Percentiles rank a stretch among this genome's conserved stretches.
These are phyloP conservation scores for Wickerhamomyces sp. DNA, from an alignment of 1,139 yeast genomes.

Conservation along the genomic window DNA sequence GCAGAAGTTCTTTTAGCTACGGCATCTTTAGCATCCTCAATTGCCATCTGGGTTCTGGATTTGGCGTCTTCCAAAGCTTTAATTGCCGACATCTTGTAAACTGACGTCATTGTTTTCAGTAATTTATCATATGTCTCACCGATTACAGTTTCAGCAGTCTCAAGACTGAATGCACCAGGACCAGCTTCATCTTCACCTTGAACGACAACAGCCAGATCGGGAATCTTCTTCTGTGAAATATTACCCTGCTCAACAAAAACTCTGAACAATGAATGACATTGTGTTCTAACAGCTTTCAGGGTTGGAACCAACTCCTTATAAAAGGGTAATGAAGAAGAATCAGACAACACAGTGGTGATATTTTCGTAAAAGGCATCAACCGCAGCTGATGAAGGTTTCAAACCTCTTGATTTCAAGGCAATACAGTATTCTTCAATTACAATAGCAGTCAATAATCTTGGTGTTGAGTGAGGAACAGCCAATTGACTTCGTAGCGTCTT, in stretches of 20 bases:
- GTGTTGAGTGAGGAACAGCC: slow-evolving; percentile 69
- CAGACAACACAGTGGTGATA: slow-evolving; percentile 39
- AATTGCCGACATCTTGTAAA: slow-evolving; percentile 65
- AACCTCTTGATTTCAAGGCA: slow-evolving; percentile 22
- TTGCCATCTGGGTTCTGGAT: slow-evolving; percentile 58
- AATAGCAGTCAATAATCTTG: slow-evolving; percentile 66
- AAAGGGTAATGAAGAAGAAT: slow-evolving; percentile 43
- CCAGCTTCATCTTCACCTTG: slow-evolving; percentile 96
- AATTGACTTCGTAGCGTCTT: slow-evolving; percentile 39
- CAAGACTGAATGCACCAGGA: slow-evolving; percentile 83
- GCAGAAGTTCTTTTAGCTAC: slow-evolving; percentile 52
- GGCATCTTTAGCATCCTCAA: slow-evolving; percentile 62
- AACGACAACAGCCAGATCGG: slow-evolving; percentile 81
- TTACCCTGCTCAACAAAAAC: slow-evolving; percentile 75
- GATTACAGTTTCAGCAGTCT: slow-evolving; percentile 67
- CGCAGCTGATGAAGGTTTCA: slow-evolving; percentile 24
- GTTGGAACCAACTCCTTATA: slow-evolving; percentile 87
- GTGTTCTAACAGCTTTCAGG: slow-evolving; percentile 78
- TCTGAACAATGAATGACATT: slow-evolving; percentile 77
- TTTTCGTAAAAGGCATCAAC: slow-evolving; percentile 29
- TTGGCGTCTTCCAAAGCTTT: slow-evolving; percentile 79
- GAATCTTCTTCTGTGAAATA: slow-evolving; percentile 68
- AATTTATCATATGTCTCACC: slow-evolving; percentile 64
- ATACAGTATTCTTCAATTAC: slow-evolving; percentile 70
- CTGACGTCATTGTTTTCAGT: slow-evolving; percentile 59